Conservation (phyloP, 768 basidiomycete species). For the Boletus subcaerulescens region DNA sequence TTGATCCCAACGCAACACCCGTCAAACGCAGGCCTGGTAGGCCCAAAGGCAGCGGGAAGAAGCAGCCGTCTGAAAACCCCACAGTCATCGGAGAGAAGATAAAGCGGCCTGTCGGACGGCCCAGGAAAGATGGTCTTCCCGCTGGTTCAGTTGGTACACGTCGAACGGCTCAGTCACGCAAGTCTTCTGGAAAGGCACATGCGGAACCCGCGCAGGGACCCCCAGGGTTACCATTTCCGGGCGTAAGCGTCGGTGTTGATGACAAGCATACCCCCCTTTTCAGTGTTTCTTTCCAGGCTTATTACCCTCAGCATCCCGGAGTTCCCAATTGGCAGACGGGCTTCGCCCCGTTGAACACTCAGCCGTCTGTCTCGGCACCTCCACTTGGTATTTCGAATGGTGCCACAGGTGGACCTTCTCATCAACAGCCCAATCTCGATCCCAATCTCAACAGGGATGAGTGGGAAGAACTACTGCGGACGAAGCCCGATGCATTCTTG, state of each 20-base stretch:
- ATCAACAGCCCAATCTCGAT: conserved; percentile 40
- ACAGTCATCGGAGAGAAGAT: conserved; percentile 47
- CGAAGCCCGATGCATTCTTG: conserved; percentile 56
- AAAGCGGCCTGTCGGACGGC: conserved; percentile 78
- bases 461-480: conserved; percentile 60
- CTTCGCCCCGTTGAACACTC: conserved; percentile 25
- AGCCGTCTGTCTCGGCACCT: conserved; percentile 31
- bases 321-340: conserved; percentile 30
- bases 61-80: conserved; percentile 42
- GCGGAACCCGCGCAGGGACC: conserved; percentile 21
- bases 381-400: conserved; percentile 34
- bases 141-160: conserved; percentile 62
- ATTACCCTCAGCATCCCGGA: conserved; percentile 33
- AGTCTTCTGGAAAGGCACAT: conserved; percentile 33
- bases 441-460: conserved; percentile 56
- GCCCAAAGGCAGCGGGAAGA: conserved; percentile 80
- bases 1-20: conserved; percentile 32
- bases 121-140: conserved; percentile 78
- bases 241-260: conserved; percentile 15
- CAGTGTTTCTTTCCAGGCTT: conserved; percentile 21
- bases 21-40: conserved; percentile 70
- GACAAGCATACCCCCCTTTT: background rate
- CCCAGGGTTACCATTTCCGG: conserved; percentile 32
- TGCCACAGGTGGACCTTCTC: conserved; percentile 13
- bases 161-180: conserved; percentile 41